Percentiles rank a stretch among this genome's conserved stretches.
Evolutionary conservation across 768 basidiomycete genomes (phyloP).

Genomic region (Holtermannia corniformis): DNA sequence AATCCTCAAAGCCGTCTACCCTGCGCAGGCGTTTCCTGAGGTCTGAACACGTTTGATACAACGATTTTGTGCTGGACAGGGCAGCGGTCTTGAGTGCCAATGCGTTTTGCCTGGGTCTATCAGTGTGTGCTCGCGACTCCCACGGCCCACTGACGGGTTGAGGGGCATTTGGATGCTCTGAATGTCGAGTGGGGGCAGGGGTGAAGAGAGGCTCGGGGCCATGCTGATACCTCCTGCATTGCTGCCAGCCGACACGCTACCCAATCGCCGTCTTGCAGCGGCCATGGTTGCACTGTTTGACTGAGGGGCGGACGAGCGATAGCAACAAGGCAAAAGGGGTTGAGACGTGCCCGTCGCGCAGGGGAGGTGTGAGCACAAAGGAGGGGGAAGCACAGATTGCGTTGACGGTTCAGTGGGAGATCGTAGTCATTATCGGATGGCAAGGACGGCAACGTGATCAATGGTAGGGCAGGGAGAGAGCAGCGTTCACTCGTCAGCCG

Average conservation of each 20-base stretch:
- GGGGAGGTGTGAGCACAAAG: no score
- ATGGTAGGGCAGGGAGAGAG: no score
- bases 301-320: no score
- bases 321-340: no score
- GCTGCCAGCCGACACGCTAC: background rate
- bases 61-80: slow-evolving; percentile 29
- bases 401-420: background rate
- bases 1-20: slow-evolving; percentile 33
- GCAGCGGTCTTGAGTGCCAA: slow-evolving; percentile 40
- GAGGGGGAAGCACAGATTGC: background rate
- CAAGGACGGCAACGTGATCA: no score
- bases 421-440: no score
- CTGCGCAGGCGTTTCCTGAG: slow-evolving; percentile 25
- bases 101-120: slow-evolving; percentile 30
- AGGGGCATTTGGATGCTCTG: slow-evolving; percentile 35
- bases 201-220: background rate
- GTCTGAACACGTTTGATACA: slow-evolving; percentile 35
- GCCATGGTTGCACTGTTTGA: background rate
- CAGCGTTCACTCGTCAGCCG: no score
- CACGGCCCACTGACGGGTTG: slow-evolving; percentile 24
- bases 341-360: no score
- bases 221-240: background rate
- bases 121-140: background rate
- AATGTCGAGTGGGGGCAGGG: slow-evolving; percentile 26
- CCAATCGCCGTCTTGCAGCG: background rate